These are phyloP conservation scores for Neofusicoccum ribis DNA, from an alignment of 2,329 filamentous ascomycete species.

Conservation along the genomic window DNA sequence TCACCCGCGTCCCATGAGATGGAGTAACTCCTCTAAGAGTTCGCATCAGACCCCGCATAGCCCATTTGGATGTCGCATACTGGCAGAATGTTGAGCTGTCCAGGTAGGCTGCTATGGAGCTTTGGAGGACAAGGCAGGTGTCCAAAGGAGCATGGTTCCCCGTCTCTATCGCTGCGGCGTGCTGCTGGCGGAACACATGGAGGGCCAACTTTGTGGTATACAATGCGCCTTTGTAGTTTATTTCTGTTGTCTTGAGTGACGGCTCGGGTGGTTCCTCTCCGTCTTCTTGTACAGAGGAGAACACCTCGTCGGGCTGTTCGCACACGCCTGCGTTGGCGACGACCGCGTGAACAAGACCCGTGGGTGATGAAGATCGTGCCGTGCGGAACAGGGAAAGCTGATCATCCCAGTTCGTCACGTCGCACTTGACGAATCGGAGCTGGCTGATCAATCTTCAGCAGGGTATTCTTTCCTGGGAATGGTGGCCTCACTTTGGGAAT, in stretches of 20 bases:
- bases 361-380: conserved; percentile 39
- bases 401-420: conserved; percentile 47
- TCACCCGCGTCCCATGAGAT: neutral
- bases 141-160: neutral
- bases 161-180: neutral
- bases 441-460: conserved; percentile 19
- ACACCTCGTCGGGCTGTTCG: conserved; percentile 39
- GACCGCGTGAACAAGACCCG: conserved; percentile 47
- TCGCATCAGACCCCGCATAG: neutral
- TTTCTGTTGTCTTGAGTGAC: conserved; percentile 43
- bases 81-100: neutral
- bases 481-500: neutral
- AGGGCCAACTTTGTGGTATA: conserved; percentile 51
- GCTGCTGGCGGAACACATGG: conserved; percentile 44
- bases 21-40: neutral
- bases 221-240: conserved; percentile 45
- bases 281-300: conserved; percentile 24
- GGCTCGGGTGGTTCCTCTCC: conserved; percentile 34
- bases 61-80: neutral
- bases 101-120: neutral
- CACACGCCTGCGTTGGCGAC: conserved; percentile 52
- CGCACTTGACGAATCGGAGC: conserved; percentile 42
- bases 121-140: neutral
- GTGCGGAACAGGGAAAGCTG: conserved; percentile 45
- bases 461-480: neutral